Evolutionary conservation across 371 early-diverging fungal species (phyloP), one percentile per base, ranked within the genome.

Genomic region (Mucor lusitanicus): DNA sequence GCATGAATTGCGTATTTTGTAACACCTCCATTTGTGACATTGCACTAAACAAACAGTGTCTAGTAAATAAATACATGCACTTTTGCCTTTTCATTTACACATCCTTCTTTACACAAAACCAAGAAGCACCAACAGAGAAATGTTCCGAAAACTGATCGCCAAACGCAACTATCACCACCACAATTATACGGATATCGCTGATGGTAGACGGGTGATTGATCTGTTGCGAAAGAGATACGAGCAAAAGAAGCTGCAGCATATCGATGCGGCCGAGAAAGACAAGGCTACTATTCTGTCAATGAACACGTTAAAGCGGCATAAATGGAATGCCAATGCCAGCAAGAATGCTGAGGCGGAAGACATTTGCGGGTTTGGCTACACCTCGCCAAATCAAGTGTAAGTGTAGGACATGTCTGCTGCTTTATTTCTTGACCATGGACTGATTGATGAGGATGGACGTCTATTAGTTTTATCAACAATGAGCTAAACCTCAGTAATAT

Each of bases 401-500:
- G 23, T n/a, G n/a, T n/a, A n/a, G n/a, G n/a, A n/a, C n/a, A n/a
- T n/a, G n/a, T n/a, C n/a, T n/a, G n/a, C n/a, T n/a, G n/a, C n/a
- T n/a, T n/a, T n/a, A n/a, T n/a, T n/a, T 59, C 7, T 48, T 48
- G 48, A 4, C 12, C 23, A 23, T 48, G 3, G 25, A 12, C 42
- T 35, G 27, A 54, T 35, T 57, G 17, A 54, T 23, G 61, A 39
- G 3, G 28, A n/a, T 8, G 42, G 33, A 6, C 30, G 9, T 48
- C 11, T 53, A 21, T 30, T 59, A 80, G 75, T 12, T 85, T 85
- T 74, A 76, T 79, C 54, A 83, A 83, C 53, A 84, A 84, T 59
- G 84, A 84, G 58, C 62, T 86, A 5, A 76, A 84, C 56, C 55
- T 86, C 23, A 63, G 59, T 5, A 57, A 73, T 30, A 74, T 84